phyloP scores from a whole-genome alignment of 1,284 basidiomycete genomes.

The Pholiota adiposa region DNA sequence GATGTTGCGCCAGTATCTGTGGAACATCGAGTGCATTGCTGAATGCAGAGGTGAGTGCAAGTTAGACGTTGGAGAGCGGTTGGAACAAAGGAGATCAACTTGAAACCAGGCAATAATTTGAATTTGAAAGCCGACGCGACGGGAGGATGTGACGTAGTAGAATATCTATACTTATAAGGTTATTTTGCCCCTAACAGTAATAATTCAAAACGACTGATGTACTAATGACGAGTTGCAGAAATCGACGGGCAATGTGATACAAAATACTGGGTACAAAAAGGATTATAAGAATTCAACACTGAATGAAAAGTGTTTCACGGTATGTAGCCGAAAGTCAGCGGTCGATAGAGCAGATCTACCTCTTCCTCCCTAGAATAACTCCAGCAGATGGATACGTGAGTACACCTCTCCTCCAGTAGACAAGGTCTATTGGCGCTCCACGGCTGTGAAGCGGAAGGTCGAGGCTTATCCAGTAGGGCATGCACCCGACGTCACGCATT shows the following conservation, averaged over 20 bases:
- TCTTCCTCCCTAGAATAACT: conserved; percentile 23
- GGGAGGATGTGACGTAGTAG: neutral
- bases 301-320: too few relatives aligned
- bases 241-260: too few relatives aligned
- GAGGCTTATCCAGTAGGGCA: conserved; percentile 36
- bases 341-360: neutral
- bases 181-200: neutral
- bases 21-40: conserved; percentile 17
- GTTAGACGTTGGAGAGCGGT: too few relatives aligned
- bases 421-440: conserved; percentile 35
- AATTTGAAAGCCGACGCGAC: too few relatives aligned
- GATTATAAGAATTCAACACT: too few relatives aligned
- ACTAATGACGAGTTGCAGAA: too few relatives aligned
- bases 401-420: conserved; percentile 35
- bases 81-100: too few relatives aligned
- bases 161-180: neutral
- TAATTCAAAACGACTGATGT: too few relatives aligned
- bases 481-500: conserved; percentile 30
- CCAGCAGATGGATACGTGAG: conserved; percentile 38
- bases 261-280: too few relatives aligned
- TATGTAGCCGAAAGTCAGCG: neutral
- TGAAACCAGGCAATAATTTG: too few relatives aligned
- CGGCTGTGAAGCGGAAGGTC: conserved; percentile 29
- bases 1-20: conserved; percentile 10
- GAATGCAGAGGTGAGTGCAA: neutral